These are phyloP conservation scores for Stemphylium lycopersici DNA, from an alignment of 2,329 filamentous ascomycete species.

Conservation along the genomic window DNA sequence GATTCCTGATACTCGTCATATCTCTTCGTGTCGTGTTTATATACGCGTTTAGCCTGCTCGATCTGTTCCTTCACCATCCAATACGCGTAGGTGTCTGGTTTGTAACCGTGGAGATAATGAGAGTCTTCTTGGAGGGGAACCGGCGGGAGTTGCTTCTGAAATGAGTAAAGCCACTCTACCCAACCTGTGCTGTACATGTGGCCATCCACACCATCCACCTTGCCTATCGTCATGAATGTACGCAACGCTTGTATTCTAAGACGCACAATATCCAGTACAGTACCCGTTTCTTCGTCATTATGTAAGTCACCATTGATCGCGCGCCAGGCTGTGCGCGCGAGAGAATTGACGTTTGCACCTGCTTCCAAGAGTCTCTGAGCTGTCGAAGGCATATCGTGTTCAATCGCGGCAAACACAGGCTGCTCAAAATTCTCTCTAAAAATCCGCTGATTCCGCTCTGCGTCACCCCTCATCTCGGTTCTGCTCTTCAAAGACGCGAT, in stretches of 20 bases:
- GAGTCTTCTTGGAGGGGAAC: constrained; percentile 50
- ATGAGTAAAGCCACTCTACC: not conserved
- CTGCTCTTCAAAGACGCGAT: constrained; percentile 61
- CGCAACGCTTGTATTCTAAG: constrained; percentile 52
- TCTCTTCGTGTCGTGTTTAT: constrained; percentile 44
- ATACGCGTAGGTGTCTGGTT: constrained; percentile 65
- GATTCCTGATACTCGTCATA: constrained; percentile 31
- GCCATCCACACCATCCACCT: constrained; percentile 4
- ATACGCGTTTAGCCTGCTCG: constrained; percentile 44
- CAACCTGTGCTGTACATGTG: not conserved
- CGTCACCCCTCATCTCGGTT: constrained; percentile 41
- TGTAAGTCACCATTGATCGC: constrained; percentile 33
- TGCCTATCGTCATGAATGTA: constrained; percentile 15
- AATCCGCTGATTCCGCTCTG: constrained; percentile 56
- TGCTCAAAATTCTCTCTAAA: constrained; percentile 63
- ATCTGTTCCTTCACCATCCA: constrained; percentile 57
- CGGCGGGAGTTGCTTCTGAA: constrained; percentile 1
- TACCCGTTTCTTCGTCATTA: constrained; percentile 49
- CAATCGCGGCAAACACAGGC: constrained; percentile 68
- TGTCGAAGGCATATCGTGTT: constrained; percentile 58
- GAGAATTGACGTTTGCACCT: constrained; percentile 69
- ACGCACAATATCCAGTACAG: constrained; percentile 67
- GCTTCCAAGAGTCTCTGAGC: constrained; percentile 65
- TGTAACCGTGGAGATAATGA: constrained; percentile 59
- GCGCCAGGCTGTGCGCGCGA: constrained; percentile 53